Conservation (phyloP, 2,329 filamentous ascomycete genomes). For the Sporothrix schenckii region DNA sequence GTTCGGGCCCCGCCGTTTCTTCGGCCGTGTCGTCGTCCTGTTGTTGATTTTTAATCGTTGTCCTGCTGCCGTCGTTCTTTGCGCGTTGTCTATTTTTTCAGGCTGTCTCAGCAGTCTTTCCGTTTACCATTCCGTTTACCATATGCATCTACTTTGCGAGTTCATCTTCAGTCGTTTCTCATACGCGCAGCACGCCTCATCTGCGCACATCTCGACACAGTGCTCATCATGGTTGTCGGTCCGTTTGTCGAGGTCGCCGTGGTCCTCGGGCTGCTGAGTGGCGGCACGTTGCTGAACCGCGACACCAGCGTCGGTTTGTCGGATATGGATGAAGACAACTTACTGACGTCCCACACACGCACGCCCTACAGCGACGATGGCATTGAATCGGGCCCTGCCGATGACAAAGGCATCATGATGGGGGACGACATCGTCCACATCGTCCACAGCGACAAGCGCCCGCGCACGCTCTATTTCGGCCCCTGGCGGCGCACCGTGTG, state of each 20-base stretch:
- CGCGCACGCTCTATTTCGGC: slow-evolving; percentile 44
- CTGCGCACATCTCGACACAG: not conserved
- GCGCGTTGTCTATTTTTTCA: too few relatives aligned
- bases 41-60: too few relatives aligned
- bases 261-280: slow-evolving; percentile 61
- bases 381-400: not conserved
- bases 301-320: slow-evolving; percentile 40
- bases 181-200: not conserved
- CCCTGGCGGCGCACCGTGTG: slow-evolving; percentile 52
- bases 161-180: not conserved
- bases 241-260: slow-evolving; percentile 64
- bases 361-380: slow-evolving; percentile 32
- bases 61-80: too few relatives aligned
- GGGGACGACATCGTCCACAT: not conserved
- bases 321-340: slow-evolving; percentile 33
- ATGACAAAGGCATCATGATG: not conserved
- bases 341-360: slow-evolving; percentile 37
- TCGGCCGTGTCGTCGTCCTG: not conserved
- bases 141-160: too few relatives aligned
- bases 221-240: slow-evolving; percentile 49
- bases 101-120: too few relatives aligned
- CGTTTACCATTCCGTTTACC: too few relatives aligned
- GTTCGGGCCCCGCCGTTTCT: not conserved
- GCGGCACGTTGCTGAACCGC: slow-evolving; percentile 65
- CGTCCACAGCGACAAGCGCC: slow-evolving; percentile 31